Percentiles rank a stretch among this genome's conserved stretches.
These are phyloP conservation scores for Barnettozyma vustinii DNA, from an alignment of 805 yeast genomes.

Conservation along the genomic window DNA sequence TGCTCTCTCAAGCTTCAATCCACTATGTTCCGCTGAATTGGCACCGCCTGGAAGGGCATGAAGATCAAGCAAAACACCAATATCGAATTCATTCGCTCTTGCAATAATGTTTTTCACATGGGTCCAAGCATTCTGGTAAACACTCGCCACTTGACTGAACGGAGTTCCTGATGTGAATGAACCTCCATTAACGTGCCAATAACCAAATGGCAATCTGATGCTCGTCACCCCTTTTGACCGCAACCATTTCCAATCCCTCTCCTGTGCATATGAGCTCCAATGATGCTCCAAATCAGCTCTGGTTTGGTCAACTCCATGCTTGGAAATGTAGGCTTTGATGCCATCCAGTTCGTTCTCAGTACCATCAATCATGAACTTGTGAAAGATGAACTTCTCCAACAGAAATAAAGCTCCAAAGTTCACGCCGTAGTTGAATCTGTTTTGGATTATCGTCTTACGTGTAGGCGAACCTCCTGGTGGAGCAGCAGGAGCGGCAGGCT, in stretches of 20 bases:
- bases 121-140: slow-evolving; percentile 74
- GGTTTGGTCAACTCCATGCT: slow-evolving; percentile 51
- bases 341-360: slow-evolving; percentile 73
- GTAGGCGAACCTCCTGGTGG: slow-evolving; percentile 29
- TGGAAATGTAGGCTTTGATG: slow-evolving; percentile 41
- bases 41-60: slow-evolving; percentile 95
- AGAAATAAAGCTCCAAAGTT: slow-evolving; percentile 81
- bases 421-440: slow-evolving; percentile 71
- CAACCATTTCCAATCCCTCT: slow-evolving; percentile 79
- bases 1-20: slow-evolving; percentile 52
- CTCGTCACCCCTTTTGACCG: slow-evolving; percentile 64
- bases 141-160: slow-evolving; percentile 47
- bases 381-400: slow-evolving; percentile 74
- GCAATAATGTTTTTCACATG: slow-evolving; percentile 49
- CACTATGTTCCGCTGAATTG: slow-evolving; percentile 80
- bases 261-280: slow-evolving; percentile 57
- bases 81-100: slow-evolving; percentile 54
- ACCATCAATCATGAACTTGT: slow-evolving; percentile 51
- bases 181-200: slow-evolving; percentile 79
- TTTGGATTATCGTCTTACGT: slow-evolving; percentile 46
- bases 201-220: slow-evolving; percentile 84
- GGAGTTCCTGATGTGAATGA: slow-evolving; percentile 52
- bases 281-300: slow-evolving; percentile 50
- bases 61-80: slow-evolving; percentile 75
- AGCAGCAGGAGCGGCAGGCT: slow-evolving; percentile 24